Evolutionary conservation across 2,329 filamentous ascomycete genomes (phyloP), one percentile per base, ranked within the genome.

Genomic region (Dactylonectria macrodidyma): DNA sequence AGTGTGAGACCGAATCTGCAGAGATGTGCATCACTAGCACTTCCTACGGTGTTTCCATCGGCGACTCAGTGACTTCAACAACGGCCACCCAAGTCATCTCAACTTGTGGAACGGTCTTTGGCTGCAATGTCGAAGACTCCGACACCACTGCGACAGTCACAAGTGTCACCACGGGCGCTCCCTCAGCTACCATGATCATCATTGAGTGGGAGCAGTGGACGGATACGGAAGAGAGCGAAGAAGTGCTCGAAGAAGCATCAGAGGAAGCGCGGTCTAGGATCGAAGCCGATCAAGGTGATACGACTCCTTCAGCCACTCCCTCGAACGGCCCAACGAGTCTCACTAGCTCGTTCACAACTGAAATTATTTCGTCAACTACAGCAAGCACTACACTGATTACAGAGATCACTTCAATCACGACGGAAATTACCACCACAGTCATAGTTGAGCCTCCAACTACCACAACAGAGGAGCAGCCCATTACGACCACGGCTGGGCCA

Each of bases 1-100:
- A 8, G 8, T 60, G 58, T 7, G 33, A 60, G 33, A 60, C 58
- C 2, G 47, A 60, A 9, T 41, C 58, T 11, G 58, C 58, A 5
- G 34, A 60, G 33, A 50, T 60, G 16, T 60, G 58, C 11, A 4
- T 60, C 9, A 41, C 47, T 6, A 60, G 36, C 14, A 60, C 58
- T 1, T 60, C 47, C 0, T 52, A 36, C 6, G 58, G 33, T 6
- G 47, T 60, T 5, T 44, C 58, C 11, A 34, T 60, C 3, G 26
- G 33, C 1, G 10, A 22, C 1, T 41, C 58, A 7, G 19, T 14
- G 7, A 44, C 47, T 5, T 11, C 5, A 1, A 60, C 58, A 1
- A 60, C 58, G 16, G 26, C 19, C 2, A 52, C 58, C 8, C 7
- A 51, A 1, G 47, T 52, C n/a, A 10, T 52, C 3, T 52, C 58